phyloP scores from a whole-genome alignment of 805 yeast genomes.

The Starmerella apicola region DNA sequence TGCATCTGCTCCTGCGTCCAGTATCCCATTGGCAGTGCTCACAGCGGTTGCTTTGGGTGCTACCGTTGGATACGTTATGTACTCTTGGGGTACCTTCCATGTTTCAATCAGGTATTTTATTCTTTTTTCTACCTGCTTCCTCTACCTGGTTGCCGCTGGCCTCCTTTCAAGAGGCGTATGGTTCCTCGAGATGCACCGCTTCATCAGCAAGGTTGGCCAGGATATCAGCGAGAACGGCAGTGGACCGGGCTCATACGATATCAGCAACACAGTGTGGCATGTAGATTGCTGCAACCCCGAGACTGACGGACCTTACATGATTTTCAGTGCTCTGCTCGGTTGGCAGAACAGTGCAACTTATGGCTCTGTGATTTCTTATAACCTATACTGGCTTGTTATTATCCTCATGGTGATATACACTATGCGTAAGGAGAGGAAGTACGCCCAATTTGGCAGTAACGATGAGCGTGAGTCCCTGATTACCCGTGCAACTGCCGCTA shows the following conservation, averaged over 20 bases:
- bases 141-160: slow-evolving; percentile 80
- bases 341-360: slow-evolving; percentile 93
- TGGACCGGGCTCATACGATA: slow-evolving; percentile 89
- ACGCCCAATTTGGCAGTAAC: slow-evolving; percentile 1
- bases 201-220: slow-evolving; percentile 65
- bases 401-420: slow-evolving; percentile 36
- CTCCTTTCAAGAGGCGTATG: slow-evolving; percentile 77
- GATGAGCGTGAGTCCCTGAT: slow-evolving; percentile 16
- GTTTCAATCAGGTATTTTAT: slow-evolving; percentile 64
- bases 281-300: slow-evolving; percentile 90
- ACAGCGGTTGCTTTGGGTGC: slow-evolving; percentile 49
- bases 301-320: slow-evolving; percentile 88
- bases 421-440: slow-evolving; percentile 31
- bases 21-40: slow-evolving; percentile 53
- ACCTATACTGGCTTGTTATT: slow-evolving; percentile 51
- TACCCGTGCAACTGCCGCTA: slow-evolving; percentile 13
- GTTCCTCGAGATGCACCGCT: slow-evolving; percentile 73
- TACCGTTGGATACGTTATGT: slow-evolving; percentile 52
- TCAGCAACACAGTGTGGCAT: slow-evolving; percentile 74
- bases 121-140: slow-evolving; percentile 62
- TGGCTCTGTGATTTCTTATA: slow-evolving; percentile 68
- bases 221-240: slow-evolving; percentile 82
- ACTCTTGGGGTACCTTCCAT: slow-evolving; percentile 60
- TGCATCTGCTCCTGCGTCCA: slow-evolving; percentile 51
- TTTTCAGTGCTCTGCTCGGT: slow-evolving; percentile 75